Percentiles rank a stretch among this genome's conserved stretches.
phyloP scores from a whole-genome alignment of 805 yeast genomes.

The Hermanozyma aechmeae region DNA sequence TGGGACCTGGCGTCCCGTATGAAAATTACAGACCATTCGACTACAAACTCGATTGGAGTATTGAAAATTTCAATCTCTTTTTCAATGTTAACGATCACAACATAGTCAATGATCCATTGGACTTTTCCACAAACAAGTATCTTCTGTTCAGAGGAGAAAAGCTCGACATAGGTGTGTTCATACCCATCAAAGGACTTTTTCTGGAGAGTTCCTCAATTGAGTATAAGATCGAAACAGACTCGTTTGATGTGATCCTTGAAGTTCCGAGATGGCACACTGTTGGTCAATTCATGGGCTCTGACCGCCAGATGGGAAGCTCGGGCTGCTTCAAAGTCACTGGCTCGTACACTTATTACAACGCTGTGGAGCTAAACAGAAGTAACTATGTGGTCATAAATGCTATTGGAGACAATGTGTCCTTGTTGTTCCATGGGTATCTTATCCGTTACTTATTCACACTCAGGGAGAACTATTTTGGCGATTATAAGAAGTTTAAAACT shows the following conservation, averaged over 20 bases:
- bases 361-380: conserved; percentile 54
- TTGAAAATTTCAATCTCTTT: conserved; percentile 48
- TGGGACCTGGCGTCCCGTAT: conserved; percentile 65
- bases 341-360: conserved; percentile 50
- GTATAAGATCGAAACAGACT: conserved; percentile 45
- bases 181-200: conserved; percentile 54
- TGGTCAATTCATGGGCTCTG: conserved; percentile 52
- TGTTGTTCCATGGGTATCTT: conserved; percentile 73
- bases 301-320: conserved; percentile 59
- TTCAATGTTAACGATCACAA: conserved; percentile 82
- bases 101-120: conserved; percentile 82
- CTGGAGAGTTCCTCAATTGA: conserved; percentile 42
- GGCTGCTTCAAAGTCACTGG: conserved; percentile 55
- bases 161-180: conserved; percentile 33
- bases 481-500: conserved; percentile 71
- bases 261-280: conserved; percentile 93
- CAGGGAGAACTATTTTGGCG: conserved; percentile 88
- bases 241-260: conserved; percentile 52
- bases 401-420: conserved; percentile 53
- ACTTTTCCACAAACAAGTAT: conserved; percentile 70
- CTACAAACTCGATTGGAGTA: conserved; percentile 52
- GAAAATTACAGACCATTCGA: conserved; percentile 67
- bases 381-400: conserved; percentile 64
- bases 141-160: conserved; percentile 62
- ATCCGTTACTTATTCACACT: conserved; percentile 66